Evolutionary conservation across 179 eudicot species (phyloP).

Genomic region (Spinacia oleracea): DNA sequence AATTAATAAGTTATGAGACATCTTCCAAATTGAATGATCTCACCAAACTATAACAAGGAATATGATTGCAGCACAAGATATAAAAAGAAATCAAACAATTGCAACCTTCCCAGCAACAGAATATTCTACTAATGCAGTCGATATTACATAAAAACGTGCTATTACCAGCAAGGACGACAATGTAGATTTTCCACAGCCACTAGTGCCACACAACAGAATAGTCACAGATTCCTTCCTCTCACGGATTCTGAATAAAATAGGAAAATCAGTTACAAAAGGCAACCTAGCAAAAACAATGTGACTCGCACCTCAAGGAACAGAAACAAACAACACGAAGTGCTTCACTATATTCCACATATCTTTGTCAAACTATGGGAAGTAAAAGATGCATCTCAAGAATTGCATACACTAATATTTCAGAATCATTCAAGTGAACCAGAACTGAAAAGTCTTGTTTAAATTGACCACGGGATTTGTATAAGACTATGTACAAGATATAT

Average conservation of each 20-base stretch:
- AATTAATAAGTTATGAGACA: background rate
- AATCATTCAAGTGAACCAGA: background rate
- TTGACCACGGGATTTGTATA: background rate
- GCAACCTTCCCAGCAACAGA: background rate
- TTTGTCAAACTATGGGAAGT: background rate
- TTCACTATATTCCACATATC: background rate
- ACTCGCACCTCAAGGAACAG: background rate
- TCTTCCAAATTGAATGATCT: background rate
- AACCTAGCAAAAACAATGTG: background rate
- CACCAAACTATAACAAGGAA: background rate
- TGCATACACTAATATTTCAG: background rate
- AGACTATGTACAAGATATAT: background rate
- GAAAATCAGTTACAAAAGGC: background rate
- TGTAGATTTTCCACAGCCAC: conserved; percentile 98
- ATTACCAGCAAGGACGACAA: conserved; percentile 92
- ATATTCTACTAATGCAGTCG: background rate
- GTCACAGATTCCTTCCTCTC: conserved; percentile 96
- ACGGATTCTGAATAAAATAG: conserved; percentile 58
- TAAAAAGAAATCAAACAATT: background rate
- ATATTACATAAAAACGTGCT: background rate
- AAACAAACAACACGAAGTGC: background rate
- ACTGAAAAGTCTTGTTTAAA: background rate
- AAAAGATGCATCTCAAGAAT: background rate
- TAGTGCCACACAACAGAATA: conserved; percentile 88
- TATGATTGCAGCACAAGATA: background rate